Evolutionary conservation across 306 rosid species (phyloP).

Genomic region (Boehmeria nivea): DNA sequence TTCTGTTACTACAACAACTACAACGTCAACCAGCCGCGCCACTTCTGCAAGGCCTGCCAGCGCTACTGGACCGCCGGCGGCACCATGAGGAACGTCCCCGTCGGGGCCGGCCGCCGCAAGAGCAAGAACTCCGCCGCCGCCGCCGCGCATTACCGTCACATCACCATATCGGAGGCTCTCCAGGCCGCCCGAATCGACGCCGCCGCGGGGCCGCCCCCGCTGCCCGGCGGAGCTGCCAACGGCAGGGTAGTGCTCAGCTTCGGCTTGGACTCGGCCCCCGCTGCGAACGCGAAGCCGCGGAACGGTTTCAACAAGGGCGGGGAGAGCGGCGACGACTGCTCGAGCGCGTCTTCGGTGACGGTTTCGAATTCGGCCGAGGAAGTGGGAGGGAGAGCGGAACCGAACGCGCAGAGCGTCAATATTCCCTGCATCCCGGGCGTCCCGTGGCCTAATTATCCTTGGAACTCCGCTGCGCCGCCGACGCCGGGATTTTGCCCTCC

Average conservation of each 20-base stretch:
- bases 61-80: slow-evolving; percentile 98
- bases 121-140: slow-evolving; percentile 70
- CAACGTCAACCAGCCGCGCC: slow-evolving; percentile 84
- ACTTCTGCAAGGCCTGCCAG: slow-evolving; percentile 93
- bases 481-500: slow-evolving; percentile 63
- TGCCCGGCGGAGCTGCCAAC: slow-evolving; percentile 38
- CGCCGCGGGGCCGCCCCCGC: slow-evolving; percentile 62
- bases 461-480: slow-evolving; percentile 55
- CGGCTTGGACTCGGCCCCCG: slow-evolving; percentile 51
- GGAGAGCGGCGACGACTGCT: slow-evolving; percentile 55
- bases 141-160: slow-evolving; percentile 46
- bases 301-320: slow-evolving; percentile 40
- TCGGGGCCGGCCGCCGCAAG: slow-evolving; percentile 89
- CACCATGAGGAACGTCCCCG: slow-evolving; percentile 90
- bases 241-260: slow-evolving; percentile 77
- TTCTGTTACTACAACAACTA: slow-evolving; percentile 92
- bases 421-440: slow-evolving; percentile 61
- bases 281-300: slow-evolving; percentile 35
- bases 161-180: slow-evolving; percentile 69
- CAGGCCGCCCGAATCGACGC: slow-evolving; percentile 58
- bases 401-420: slow-evolving; percentile 28
- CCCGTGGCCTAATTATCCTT: slow-evolving; percentile 73
- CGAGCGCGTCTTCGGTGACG: slow-evolving; percentile 47
- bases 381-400: slow-evolving; percentile 40
- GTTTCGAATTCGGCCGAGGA: slow-evolving; percentile 46